Conservation (phyloP, 2,329 filamentous ascomycete genomes). For the Plectosphaerella plurivora region DNA sequence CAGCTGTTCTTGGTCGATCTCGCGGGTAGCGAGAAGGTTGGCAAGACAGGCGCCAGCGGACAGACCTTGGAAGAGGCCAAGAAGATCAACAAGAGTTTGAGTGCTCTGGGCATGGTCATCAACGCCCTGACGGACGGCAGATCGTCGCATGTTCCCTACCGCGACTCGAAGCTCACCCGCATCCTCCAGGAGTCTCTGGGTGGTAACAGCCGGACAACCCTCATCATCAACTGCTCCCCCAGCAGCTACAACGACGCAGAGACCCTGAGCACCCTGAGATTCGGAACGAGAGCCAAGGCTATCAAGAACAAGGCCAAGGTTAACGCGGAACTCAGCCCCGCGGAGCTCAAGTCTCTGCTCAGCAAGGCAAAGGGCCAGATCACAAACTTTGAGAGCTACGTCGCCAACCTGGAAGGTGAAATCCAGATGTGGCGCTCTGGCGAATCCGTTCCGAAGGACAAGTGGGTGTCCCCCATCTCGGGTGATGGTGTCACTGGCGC, state of each 20-base stretch:
- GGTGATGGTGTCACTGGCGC: constrained; percentile 40
- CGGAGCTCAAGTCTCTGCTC: constrained; percentile 88
- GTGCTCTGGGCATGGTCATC: constrained; percentile 97
- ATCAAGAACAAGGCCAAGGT: constrained; percentile 99
- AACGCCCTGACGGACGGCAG: constrained; percentile 95
- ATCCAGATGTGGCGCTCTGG: constrained; percentile 83
- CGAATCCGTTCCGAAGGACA: constrained; percentile 82
- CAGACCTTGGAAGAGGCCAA: constrained; percentile 97
- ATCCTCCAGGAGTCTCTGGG: constrained; percentile 96
- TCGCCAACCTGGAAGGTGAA: constrained; percentile 78
- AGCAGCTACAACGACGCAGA: constrained; percentile 97
- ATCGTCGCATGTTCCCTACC: constrained; percentile 92
- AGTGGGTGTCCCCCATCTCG: constrained; percentile 69
- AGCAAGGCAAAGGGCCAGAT: constrained; percentile 90
- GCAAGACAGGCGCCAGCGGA: constrained; percentile 95
- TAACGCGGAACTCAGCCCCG: constrained; percentile 93
- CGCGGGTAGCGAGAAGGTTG: constrained; percentile 96
- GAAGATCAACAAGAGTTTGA: constrained; percentile 99
- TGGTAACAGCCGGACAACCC: constrained; percentile 95
- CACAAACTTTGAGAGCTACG: constrained; percentile 83
- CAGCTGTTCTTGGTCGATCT: constrained; percentile 97
- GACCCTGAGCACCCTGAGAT: constrained; percentile 85
- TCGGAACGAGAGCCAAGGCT: constrained; percentile 93
- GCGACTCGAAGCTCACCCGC: constrained; percentile 95
- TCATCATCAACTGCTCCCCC: constrained; percentile 99